Conservation (phyloP, 257 asterid genomes). For the Gardenia jasminoides region DNA sequence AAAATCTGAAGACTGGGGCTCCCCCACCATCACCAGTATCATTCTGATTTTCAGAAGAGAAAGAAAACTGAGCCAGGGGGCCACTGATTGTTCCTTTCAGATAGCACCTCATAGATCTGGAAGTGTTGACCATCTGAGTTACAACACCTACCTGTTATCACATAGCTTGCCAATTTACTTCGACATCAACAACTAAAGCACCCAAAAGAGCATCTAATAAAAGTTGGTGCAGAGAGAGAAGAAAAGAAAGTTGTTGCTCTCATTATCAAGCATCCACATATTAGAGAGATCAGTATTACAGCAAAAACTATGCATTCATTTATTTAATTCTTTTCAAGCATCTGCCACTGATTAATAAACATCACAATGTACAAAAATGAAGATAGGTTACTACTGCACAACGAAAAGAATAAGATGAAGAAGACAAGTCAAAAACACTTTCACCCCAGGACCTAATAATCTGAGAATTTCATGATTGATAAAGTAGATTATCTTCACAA, state of each 20-base stretch:
- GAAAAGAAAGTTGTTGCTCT: neutral
- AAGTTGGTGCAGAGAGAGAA: neutral
- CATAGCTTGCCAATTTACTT: neutral
- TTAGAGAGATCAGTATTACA: neutral
- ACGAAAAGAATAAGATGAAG: neutral
- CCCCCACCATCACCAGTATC: slow-evolving; percentile 76
- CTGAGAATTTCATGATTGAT: neutral
- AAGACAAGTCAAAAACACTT: neutral
- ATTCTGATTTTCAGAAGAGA: slow-evolving; percentile 36
- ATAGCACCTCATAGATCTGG: slow-evolving; percentile 75
- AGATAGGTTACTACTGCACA: neutral
- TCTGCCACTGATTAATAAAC: neutral
- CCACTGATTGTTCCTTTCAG: slow-evolving; percentile 46
- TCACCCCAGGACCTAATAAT: neutral
- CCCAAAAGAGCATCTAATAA: neutral
- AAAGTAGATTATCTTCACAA: neutral
- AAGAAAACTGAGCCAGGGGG: slow-evolving; percentile 64
- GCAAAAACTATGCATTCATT: neutral
- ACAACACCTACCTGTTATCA: slow-evolving; percentile 48
- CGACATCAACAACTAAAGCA: neutral
- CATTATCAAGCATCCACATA: neutral
- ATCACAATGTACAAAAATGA: neutral
- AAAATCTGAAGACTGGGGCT: slow-evolving; percentile 61
- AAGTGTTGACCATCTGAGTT: slow-evolving; percentile 47
- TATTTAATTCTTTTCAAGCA: neutral